Evolutionary conservation across 2,329 filamentous ascomycete species (phyloP).

Genomic region (Chalara sp.): DNA sequence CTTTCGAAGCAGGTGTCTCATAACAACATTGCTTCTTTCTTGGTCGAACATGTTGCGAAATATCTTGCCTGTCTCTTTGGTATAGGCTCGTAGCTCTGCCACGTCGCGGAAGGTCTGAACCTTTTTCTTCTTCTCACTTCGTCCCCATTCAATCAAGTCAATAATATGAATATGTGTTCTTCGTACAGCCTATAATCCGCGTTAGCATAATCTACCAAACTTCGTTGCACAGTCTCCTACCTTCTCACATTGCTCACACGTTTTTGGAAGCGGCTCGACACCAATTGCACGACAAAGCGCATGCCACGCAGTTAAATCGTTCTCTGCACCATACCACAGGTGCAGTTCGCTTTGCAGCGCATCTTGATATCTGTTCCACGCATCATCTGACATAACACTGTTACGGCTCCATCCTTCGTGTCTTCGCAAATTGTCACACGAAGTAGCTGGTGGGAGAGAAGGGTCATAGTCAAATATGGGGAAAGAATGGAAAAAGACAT

Average conservation of each 20-base stretch:
- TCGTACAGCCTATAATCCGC: conserved; percentile 13
- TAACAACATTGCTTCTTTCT: neutral
- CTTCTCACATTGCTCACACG: conserved; percentile 15
- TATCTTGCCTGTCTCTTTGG: neutral
- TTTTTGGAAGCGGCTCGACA: conserved; percentile 16
- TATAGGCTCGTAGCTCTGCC: neutral
- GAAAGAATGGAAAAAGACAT: conserved; percentile 21
- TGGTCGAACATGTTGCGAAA: neutral
- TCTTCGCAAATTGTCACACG: conserved; percentile 20
- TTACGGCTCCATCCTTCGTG: conserved; percentile 15
- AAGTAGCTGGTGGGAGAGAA: conserved; percentile 23
- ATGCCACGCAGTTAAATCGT: conserved; percentile 19
- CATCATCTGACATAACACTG: conserved; percentile 10
- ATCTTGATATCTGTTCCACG: conserved; percentile 17
- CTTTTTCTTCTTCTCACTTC: conserved; percentile 14
- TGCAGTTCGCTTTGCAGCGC: conserved; percentile 17
- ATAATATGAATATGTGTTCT: conserved; percentile 18
- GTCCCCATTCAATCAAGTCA: conserved; percentile 19
- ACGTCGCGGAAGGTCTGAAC: conserved; percentile 14
- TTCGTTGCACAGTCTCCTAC: conserved; percentile 12
- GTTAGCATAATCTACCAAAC: conserved; percentile 12
- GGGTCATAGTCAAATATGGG: conserved; percentile 20
- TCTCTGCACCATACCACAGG: conserved; percentile 17
- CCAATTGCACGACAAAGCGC: conserved; percentile 16
- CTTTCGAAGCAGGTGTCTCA: neutral